phyloP scores from a whole-genome alignment of 1,139 yeast genomes.

The Debaryomycetaceae sp. region DNA sequence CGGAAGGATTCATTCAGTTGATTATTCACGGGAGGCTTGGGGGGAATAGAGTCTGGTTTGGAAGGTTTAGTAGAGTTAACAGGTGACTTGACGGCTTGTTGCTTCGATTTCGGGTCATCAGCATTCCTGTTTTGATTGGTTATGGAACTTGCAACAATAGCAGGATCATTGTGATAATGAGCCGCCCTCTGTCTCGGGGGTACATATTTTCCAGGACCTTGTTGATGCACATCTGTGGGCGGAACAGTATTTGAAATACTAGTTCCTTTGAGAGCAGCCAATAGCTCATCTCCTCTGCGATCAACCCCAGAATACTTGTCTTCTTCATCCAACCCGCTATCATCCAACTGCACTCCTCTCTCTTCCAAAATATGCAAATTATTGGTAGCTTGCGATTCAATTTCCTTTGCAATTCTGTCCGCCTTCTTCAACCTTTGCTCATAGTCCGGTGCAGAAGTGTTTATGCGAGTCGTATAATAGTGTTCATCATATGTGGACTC shows the following conservation, averaged over 20 bases:
- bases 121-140: conserved; percentile 11
- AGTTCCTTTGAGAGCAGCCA: conserved; percentile 54
- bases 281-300: conserved; percentile 58
- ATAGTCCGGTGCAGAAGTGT: conserved; percentile 74
- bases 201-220: conserved; percentile 39
- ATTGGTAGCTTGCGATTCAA: conserved; percentile 64
- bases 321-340: conserved; percentile 89
- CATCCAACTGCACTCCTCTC: conserved; percentile 75
- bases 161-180: conserved; percentile 70
- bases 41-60: conserved; percentile 31
- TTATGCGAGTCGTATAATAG: conserved; percentile 81
- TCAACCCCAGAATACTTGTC: conserved; percentile 93
- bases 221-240: conserved; percentile 6
- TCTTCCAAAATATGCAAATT: conserved; percentile 89
- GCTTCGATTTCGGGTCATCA: conserved; percentile 2
- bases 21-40: conserved; percentile 27
- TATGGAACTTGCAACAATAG: conserved; percentile 60
- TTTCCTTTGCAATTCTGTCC: conserved; percentile 76
- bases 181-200: conserved; percentile 71
- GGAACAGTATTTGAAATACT: conserved; percentile 15
- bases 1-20: conserved; percentile 39
- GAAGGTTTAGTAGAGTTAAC: conserved; percentile 9
- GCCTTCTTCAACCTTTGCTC: conserved; percentile 65
- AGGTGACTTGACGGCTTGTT: conserved; percentile 3
- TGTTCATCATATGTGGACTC: conserved; percentile 85